Conservation (phyloP, 2,329 filamentous ascomycete genomes). For the Colletotrichum sansevieriae region DNA sequence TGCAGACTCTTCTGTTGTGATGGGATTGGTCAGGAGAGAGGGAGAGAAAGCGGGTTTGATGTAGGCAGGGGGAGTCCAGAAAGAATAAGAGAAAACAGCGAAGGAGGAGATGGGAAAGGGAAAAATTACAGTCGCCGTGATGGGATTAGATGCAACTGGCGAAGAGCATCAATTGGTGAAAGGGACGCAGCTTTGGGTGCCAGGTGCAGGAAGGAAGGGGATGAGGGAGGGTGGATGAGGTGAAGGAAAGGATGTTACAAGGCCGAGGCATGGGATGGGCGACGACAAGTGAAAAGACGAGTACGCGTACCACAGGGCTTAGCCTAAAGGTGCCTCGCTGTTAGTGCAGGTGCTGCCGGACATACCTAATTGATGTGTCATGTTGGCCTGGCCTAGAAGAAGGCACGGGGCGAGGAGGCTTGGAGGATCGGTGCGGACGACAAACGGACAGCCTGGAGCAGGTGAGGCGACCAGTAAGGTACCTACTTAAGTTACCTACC, state of each 20-base stretch:
- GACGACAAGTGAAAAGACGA: not conserved
- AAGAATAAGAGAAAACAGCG: not conserved
- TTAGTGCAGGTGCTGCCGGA: not conserved
- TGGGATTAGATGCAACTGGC: slow-evolving; percentile 21
- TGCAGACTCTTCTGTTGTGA: slow-evolving; percentile 39
- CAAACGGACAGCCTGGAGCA: slow-evolving; percentile 6
- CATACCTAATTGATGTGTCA: not conserved
- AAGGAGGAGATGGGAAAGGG: slow-evolving; percentile 41
- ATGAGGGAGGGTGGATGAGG: slow-evolving; percentile 37
- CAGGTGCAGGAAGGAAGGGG: slow-evolving; percentile 32
- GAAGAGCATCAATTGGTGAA: slow-evolving; percentile 22
- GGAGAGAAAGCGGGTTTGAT: slow-evolving; percentile 24
- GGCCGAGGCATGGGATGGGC: slow-evolving; percentile 8
- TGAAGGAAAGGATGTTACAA: slow-evolving; percentile 24
- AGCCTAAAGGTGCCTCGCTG: not conserved
- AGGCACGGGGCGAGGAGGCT: not conserved
- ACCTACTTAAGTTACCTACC: not conserved
- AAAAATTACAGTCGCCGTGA: slow-evolving; percentile 30
- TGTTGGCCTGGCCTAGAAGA: not conserved
- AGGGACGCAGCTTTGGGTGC: slow-evolving; percentile 24
- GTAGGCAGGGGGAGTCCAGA: slow-evolving; percentile 5
- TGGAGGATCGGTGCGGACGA: not conserved
- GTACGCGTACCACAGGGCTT: not conserved
- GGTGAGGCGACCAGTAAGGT: slow-evolving; percentile 12
- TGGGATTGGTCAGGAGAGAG: slow-evolving; percentile 37